Evolutionary conservation across 768 basidiomycete genomes (phyloP).

Genomic region (Roridomyces roridus): DNA sequence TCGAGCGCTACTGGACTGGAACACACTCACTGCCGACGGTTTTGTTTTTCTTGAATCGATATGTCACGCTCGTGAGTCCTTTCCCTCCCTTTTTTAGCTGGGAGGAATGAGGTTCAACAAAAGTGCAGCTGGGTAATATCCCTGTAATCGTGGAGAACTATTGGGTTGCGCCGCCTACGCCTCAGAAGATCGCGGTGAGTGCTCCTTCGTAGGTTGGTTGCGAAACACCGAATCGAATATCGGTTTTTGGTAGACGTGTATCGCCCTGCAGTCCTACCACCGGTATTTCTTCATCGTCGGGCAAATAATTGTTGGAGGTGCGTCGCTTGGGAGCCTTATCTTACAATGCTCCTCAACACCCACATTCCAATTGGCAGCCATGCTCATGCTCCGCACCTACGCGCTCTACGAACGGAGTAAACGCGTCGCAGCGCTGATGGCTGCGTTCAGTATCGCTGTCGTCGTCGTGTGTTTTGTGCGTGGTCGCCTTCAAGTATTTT

Average conservation of each 20-base stretch:
- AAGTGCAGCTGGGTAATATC: neutral
- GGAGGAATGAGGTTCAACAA: no score
- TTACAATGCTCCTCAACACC: no score
- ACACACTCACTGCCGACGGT: neutral
- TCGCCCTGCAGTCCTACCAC: conserved; percentile 10
- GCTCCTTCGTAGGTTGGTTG: no score
- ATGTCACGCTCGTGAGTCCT: neutral
- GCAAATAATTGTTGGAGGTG: conserved; percentile 19
- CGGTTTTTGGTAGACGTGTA: neutral
- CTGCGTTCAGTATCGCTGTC: neutral
- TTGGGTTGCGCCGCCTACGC: neutral
- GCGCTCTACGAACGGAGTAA: conserved; percentile 24
- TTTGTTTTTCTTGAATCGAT: conserved; percentile 2
- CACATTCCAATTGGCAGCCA: conserved; percentile 8
- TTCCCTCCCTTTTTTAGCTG: no score
- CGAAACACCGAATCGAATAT: neutral
- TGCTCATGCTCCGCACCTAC: conserved; percentile 25
- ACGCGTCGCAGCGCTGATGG: conserved; percentile 15
- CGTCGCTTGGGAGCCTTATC: neutral
- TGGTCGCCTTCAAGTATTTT: neutral
- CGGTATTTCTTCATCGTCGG: conserved; percentile 16
- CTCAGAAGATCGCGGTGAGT: neutral
- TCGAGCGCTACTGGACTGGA: neutral
- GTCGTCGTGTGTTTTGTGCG: conserved; percentile 12
- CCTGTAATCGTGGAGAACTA: conserved; percentile 1